Base-by-base conservation (phyloP, 768 basidiomycete genomes). In the Boletus subparvulus region DNA sequence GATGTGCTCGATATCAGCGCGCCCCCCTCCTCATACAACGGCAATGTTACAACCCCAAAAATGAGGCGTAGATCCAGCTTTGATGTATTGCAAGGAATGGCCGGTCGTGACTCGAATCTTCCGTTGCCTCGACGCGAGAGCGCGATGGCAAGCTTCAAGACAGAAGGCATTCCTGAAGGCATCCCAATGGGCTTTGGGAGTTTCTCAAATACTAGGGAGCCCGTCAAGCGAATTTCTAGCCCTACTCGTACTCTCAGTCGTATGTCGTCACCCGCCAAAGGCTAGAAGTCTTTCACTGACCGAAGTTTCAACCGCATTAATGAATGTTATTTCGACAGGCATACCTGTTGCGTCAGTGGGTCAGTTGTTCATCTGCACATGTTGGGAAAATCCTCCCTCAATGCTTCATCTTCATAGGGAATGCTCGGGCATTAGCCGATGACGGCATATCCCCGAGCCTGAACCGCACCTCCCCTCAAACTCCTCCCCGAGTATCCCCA, bases 341-440 rank as follows among this genome's bases (percentile, higher is more conserved):
- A 90, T 90, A 69, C 88, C 88, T 42, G 82, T 90, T 26, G 78
- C 88, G 56, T 80, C 89, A 60, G 90, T 90, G 68, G 89, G 89
- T 89, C 63, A 70, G 86, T 81, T 56, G 14, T 49, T 46, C 40
- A 47, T 59, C 52, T 48, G 19, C n/a, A 4, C 9, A 30, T 0
- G 39, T 32, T 48, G 24, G 7, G 52, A 47, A 56, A 49, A 53
- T 52, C 55, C 54, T 58, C 54, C 58, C 62, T 67, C 58, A 62
- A 65, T 56, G 33, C 40, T 52, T 54, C 47, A 49, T 63, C 49
- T 42, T 63, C 56, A 54, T 72, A 92, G 91, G 91, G 46, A 91
- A 93, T 75, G 92, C 90, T 41, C 86, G 90, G 44, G 87, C 87
- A 28, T 76, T 94, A 61, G 87, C 92, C 32, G 91, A 92, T 48